Conservation (phyloP, 805 yeast species). For the Lachancea mirantina region DNA sequence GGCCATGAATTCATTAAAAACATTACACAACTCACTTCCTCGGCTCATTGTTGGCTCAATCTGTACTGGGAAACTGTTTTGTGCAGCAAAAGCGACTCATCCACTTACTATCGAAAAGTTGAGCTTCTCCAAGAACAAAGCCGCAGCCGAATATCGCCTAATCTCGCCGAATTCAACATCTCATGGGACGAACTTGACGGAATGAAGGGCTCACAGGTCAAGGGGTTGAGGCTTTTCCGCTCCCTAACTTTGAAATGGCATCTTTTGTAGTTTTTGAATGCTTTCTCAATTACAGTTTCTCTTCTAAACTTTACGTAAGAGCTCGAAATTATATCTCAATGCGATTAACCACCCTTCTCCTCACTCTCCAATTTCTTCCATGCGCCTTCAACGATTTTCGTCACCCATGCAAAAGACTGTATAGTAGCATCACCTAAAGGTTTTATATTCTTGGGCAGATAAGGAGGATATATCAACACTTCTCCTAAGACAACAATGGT, state of each 20-base stretch:
- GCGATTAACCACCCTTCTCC: slow-evolving; percentile 45
- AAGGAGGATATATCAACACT: slow-evolving; percentile 40
- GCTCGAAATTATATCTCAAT: too few species aligned
- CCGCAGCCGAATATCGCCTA: slow-evolving; percentile 10
- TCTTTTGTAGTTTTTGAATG: slow-evolving; percentile 4
- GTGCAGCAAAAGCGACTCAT: slow-evolving; percentile 13
- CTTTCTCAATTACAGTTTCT: background rate
- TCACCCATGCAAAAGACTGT: slow-evolving; percentile 35
- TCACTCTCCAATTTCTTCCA: slow-evolving; percentile 39
- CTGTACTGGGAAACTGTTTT: slow-evolving; percentile 35
- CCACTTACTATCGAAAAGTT: slow-evolving; percentile 10
- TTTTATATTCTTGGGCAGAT: slow-evolving; percentile 27
- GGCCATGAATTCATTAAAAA: slow-evolving; percentile 13
- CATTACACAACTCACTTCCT: slow-evolving; percentile 15
- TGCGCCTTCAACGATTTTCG: slow-evolving; percentile 44
- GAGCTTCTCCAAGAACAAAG: slow-evolving; percentile 15
- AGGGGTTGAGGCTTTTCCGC: slow-evolving; percentile 51
- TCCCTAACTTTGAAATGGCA: slow-evolving; percentile 34
- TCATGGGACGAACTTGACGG: slow-evolving; percentile 61
- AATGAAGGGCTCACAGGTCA: slow-evolving; percentile 48
- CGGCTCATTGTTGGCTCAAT: slow-evolving; percentile 39
- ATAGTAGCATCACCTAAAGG: slow-evolving; percentile 17
- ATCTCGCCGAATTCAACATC: slow-evolving; percentile 9
- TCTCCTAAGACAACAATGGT: slow-evolving; percentile 41
- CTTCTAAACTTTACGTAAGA: background rate